These are phyloP conservation scores for Powellomyces hirtus DNA, from an alignment of 192 early-diverging fungal genomes.

Conservation along the genomic window DNA sequence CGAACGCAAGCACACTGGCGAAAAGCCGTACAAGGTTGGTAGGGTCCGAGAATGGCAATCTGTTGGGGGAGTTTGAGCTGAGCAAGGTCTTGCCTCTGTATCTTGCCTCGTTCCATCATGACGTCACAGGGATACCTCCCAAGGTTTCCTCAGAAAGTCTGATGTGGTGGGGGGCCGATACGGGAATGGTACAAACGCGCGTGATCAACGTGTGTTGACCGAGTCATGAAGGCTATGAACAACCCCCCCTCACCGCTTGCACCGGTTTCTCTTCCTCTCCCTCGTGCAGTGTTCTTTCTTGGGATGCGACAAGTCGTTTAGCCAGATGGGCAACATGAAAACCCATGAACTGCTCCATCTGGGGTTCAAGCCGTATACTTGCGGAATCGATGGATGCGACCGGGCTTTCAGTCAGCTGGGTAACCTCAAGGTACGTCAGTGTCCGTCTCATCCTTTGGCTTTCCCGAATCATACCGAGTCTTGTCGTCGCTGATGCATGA, in stretches of 20 bases:
- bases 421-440: conserved; percentile 40
- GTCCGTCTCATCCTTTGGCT: not conserved
- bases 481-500: not conserved
- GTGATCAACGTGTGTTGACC: not conserved
- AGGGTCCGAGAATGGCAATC: not conserved
- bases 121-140: too few relatives aligned
- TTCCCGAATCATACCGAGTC: not conserved
- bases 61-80: not conserved
- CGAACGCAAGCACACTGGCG: conserved; percentile 53
- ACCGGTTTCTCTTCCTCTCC: not conserved
- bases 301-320: conserved; percentile 77
- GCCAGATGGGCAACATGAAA: conserved; percentile 77
- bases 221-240: conserved; percentile 22
- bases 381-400: conserved; percentile 60
- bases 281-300: conserved; percentile 47
- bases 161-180: too few relatives aligned
- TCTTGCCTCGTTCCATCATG: too few relatives aligned
- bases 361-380: conserved; percentile 73
- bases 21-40: conserved; percentile 50
- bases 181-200: too few relatives aligned
- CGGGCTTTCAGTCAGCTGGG: conserved; percentile 77
- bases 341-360: conserved; percentile 81
- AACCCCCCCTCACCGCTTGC: not conserved
- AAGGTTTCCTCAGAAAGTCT: too few relatives aligned
- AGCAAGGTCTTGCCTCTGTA: not conserved